Evolutionary conservation across 2,329 filamentous ascomycete species (phyloP), one percentile per base, ranked within the genome.

Genomic region (Camptophora hylomeconis): DNA sequence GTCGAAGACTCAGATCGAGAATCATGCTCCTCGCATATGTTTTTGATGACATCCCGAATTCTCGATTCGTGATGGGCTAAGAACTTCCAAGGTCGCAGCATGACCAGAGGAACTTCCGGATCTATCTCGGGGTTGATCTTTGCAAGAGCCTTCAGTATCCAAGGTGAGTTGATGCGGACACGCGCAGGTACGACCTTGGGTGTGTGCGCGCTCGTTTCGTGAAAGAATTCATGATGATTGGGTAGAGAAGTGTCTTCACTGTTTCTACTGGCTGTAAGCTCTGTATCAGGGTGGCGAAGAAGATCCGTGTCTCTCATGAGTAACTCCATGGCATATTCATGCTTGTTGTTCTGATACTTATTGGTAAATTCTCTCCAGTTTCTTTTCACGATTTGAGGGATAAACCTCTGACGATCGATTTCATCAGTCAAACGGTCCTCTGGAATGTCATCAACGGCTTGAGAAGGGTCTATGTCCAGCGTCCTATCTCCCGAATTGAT

Each of bases 51-150:
- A n/a, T 33, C 26, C 9, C 26, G 28, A 17, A 33, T 33, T 24
- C 30, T 17, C 15, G 9, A 11, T 9, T 28, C 25, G 15, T 30
- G 30, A 17, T 33, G 20, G 19, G 19, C 25, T 5, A 33, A 12
- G 13, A 33, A 30, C 20, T 33, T 33, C 26, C 21, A 33, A 7
- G 31, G 31, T n/a, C 31, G 26, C 17, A 33, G 11, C 19, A 33
- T 30, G n/a, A 33, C 25, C 20, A 19, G 5, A 7, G 31, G 20
- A 13, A 15, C 14, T 7, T 13, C 23, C 9, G 31, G 13, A 13
- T 26, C 28, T 10, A 31, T 24, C 12, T 31, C 14, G 5, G 28
- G 12, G 14, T 21, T 12, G 12, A 33, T 7, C 6, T 17, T 31
- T 9, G 17, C 15, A 13, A 33, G 25, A 12, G 26, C 25, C 15